Percentiles rank a stretch among this genome's conserved stretches.
phyloP scores from a whole-genome alignment of 345 rosid genomes.

The Moricandia arvensis region DNA sequence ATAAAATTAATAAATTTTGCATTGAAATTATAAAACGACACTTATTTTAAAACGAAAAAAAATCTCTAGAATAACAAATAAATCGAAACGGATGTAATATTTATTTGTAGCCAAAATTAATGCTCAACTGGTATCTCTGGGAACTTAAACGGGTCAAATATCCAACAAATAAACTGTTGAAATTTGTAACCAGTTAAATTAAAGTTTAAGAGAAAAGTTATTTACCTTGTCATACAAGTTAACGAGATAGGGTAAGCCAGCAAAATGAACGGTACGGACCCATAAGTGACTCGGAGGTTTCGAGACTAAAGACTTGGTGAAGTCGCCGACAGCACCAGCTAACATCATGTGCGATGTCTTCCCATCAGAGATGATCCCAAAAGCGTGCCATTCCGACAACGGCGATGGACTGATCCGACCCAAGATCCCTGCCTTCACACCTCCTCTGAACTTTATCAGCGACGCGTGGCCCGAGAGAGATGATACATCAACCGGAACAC shows the following conservation, averaged over 20 bases:
- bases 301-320: conserved; percentile 61
- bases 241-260: conserved; percentile 69
- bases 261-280: conserved; percentile 77
- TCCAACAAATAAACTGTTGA: neutral
- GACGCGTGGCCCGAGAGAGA: conserved; percentile 82
- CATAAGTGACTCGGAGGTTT: conserved; percentile 74
- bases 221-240: conserved; percentile 69
- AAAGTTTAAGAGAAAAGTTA: neutral
- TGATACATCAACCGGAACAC: conserved; percentile 51
- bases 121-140: neutral
- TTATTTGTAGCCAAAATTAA: too few species aligned
- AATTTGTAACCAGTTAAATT: neutral
- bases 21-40: too few species aligned
- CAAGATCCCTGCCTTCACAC: conserved; percentile 66
- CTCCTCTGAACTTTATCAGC: conserved; percentile 65
- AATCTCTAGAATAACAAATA: too few species aligned
- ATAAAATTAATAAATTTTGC: too few species aligned
- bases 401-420: conserved; percentile 93
- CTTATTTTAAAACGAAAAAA: too few species aligned
- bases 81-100: too few species aligned
- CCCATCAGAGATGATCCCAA: conserved; percentile 76
- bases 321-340: conserved; percentile 88
- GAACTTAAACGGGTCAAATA: neutral
- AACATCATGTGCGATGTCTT: conserved; percentile 81
- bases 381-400: conserved; percentile 92